Base-by-base conservation (phyloP, 2,329 filamentous ascomycete species). In the Fusarium tricinctum region DNA sequence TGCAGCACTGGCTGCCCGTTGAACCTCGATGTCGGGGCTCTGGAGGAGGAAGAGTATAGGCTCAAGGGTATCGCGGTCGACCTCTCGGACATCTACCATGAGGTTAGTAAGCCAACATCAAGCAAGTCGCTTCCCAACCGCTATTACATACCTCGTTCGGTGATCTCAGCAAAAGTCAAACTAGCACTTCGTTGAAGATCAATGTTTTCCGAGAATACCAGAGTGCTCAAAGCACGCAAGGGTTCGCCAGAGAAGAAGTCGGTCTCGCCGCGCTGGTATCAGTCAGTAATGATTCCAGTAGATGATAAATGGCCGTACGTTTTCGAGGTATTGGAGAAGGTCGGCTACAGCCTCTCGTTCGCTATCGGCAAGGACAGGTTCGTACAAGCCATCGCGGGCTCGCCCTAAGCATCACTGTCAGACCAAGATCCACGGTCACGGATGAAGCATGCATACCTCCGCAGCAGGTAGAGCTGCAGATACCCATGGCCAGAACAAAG, bases 201-300 rank as follows among this genome's bases (percentile, higher is more conserved):
- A 78, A 99, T 94, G 82, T 99, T 99, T 81, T 98, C 94, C 59
- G 96, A 99, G 80, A 97, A 99, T 59, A 99, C 96, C 26, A 99
- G 88, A 14, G 95, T 99, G 81, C 93, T 97, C 58, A 99, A 84
- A 45, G 96, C 95, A 81, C 92, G 92, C 59, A 99, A 89, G 45
- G 96, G 96, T 77, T 97, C 94, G 81, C 96, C 96, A 38, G 92
- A 91, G 82, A 99, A 99, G 88, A 99, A 99, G 81, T 99, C 95
- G 75, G 94, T 98, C 80, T 99, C 96, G 77, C 91, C 92, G 78
- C 96, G 91, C 96, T 97, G 79, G 63, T 63, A 61, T 49, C 48
- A 55, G 73, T 81, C 76, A 84, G 77, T 61, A 62, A 50, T 15
- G 40, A 40, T 23, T 32, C 23, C 23, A 61, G 23, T 32, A 39